Base-by-base conservation (phyloP, 2,329 filamentous ascomycete species). In the Pseudogymnoascus sp. region DNA sequence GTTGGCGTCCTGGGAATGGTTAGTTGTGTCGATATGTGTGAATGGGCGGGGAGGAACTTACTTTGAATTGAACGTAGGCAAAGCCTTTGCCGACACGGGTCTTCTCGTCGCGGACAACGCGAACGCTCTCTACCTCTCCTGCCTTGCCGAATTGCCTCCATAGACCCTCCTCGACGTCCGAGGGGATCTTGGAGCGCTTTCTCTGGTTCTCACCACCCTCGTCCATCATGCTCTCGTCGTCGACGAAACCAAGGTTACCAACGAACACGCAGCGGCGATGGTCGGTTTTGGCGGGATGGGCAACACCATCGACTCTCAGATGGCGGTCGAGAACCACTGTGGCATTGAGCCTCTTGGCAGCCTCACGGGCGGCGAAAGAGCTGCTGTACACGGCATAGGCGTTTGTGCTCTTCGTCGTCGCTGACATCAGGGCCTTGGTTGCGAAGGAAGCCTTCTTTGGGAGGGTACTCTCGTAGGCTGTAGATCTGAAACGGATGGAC, bases 1-100 rank as follows among this genome's bases (percentile, higher is more conserved):
- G 70, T 95, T 97, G 65, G 82, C 85, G 70, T 97, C 91, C 79
- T 88, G 69, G 6, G 29, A 38, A 13, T 44, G 58, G 63, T 71
- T 65, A 71, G 68, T 59, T 39, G 51, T 51, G 58, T 36, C 36
- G 29, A 62, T 12, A 36, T 35, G 17, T 27, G 38, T 27, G 58
- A 60, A 61, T 25, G 33, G 59, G 15, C 8, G 29, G 13, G 42
- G 31, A 27, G 59, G 35, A 48, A 74, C 79, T 77, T 69, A 86
- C 85, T 71, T 88, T 85, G 76, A 99, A 99, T 72, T 99, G 94
- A 13, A 99, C 93, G 71, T 99, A 99, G 65, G 95, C 95, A 72
- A 99, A 91, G 4, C 94, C 94, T 74, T 99, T 99, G 70, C 94
- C 92, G 31, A 99, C 91, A 59, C 95, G 85, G 6, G 95, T 99